Evolutionary conservation across 352 stramenopile species (phyloP).

Genomic region (Plasmopara halstedii): DNA sequence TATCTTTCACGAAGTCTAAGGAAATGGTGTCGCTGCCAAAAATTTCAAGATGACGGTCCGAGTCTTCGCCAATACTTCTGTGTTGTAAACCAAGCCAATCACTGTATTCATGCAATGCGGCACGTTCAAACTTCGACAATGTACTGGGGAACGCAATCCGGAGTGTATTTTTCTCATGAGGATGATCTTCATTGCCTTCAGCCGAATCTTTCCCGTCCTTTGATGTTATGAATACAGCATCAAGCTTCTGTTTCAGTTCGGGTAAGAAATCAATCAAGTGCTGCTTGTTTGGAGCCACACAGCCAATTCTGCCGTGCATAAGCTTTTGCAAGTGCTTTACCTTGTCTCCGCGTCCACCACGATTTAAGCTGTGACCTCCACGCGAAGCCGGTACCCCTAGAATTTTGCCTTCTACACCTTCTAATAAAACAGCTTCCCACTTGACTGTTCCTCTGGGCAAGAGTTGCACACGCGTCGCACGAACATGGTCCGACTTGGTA

Average conservation of each 20-base stretch:
- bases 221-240: conserved; percentile 31
- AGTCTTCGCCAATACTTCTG: conserved; percentile 36
- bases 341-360: conserved; percentile 22
- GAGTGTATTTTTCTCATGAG: conserved; percentile 17
- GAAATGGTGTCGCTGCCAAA: conserved; percentile 22
- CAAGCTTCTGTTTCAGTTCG: conserved; percentile 49
- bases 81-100: conserved; percentile 51
- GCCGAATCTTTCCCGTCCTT: conserved; percentile 9
- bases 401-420: conserved; percentile 39
- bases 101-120: conserved; percentile 56
- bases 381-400: conserved; percentile 29
- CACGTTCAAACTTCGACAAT: conserved; percentile 60
- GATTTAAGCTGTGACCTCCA: conserved; percentile 16
- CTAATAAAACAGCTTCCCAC: conserved; percentile 48
- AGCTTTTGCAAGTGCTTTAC: conserved; percentile 28
- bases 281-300: conserved; percentile 27
- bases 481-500: conserved; percentile 43
- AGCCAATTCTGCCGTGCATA: conserved; percentile 34
- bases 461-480: conserved; percentile 52
- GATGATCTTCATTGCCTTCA: conserved; percentile 11
- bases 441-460: conserved; percentile 46
- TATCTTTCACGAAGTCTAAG: conserved; percentile 13
- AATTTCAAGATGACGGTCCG: conserved; percentile 32
- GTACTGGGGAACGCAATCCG: conserved; percentile 33
- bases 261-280: conserved; percentile 56